A percentile compares a stretch with the other conserved stretches of the same genome.
Evolutionary conservation across 768 basidiomycete species (phyloP).

Genomic region (Tulasnella sp.): DNA sequence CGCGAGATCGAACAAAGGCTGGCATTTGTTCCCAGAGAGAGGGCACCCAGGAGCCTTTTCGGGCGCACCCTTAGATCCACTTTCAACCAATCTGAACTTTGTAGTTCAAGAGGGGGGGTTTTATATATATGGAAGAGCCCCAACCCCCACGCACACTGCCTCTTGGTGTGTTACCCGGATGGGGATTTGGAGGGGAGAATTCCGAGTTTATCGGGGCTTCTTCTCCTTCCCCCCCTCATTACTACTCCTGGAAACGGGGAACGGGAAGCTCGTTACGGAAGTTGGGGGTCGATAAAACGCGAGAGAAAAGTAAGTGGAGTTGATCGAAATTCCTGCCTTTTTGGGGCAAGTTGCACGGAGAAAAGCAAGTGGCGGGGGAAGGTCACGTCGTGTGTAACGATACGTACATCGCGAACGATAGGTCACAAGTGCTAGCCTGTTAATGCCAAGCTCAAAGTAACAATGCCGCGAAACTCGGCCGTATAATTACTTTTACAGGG

Average conservation of each 20-base stretch:
- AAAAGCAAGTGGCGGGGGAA: too few species aligned
- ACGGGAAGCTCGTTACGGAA: not conserved
- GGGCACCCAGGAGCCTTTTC: not conserved
- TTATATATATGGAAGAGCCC: too few species aligned
- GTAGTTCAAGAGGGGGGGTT: not conserved
- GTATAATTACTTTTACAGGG: too few species aligned
- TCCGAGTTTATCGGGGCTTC: not conserved
- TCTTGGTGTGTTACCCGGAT: not conserved
- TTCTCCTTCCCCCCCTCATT: not conserved
- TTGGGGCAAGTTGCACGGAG: not conserved
- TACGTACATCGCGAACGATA: too few species aligned
- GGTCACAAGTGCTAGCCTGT: too few species aligned
- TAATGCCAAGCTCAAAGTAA: too few species aligned
- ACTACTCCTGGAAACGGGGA: not conserved
- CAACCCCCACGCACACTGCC: not conserved
- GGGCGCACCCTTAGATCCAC: not conserved
- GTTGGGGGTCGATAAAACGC: not conserved
- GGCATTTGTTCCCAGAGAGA: not conserved
- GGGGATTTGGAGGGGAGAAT: slow-evolving; percentile 5
- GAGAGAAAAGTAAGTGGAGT: not conserved
- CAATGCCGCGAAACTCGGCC: too few species aligned
- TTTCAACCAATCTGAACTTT: not conserved
- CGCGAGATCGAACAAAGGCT: not conserved
- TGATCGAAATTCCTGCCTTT: not conserved
- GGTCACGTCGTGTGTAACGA: too few species aligned